phyloP scores from a whole-genome alignment of 495 filamentous ascomycete genomes.

The Podospora tetraspora region DNA sequence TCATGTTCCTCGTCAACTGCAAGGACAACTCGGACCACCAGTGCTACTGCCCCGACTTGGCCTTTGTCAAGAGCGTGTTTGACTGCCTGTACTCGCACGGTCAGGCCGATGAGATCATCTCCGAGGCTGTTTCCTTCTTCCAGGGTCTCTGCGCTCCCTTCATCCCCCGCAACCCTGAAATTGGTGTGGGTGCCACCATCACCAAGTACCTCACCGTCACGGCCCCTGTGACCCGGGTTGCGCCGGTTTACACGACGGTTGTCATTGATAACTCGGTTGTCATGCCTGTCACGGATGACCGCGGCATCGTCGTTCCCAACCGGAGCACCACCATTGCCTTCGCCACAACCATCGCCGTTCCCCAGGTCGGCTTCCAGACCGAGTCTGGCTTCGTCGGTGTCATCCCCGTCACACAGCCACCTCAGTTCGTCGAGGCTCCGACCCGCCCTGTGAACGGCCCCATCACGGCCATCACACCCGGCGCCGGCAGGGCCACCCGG shows the following conservation, averaged over 20 bases:
- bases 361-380: slow-evolving; percentile 69
- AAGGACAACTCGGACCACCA: slow-evolving; percentile 71
- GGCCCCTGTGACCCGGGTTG: slow-evolving; percentile 40
- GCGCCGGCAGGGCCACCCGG: slow-evolving; percentile 28
- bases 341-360: slow-evolving; percentile 61
- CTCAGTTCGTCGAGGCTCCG: slow-evolving; percentile 17
- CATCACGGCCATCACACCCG: slow-evolving; percentile 23
- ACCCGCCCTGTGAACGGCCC: neutral
- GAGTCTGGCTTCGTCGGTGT: slow-evolving; percentile 43
- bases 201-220: slow-evolving; percentile 55
- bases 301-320: slow-evolving; percentile 44
- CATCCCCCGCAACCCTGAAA: slow-evolving; percentile 72
- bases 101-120: slow-evolving; percentile 57
- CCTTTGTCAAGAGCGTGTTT: slow-evolving; percentile 76
- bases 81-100: slow-evolving; percentile 77
- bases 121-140: slow-evolving; percentile 74
- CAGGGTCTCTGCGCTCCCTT: slow-evolving; percentile 82
- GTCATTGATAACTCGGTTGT: slow-evolving; percentile 48
- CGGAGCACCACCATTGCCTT: slow-evolving; percentile 50
- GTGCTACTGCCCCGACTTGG: slow-evolving; percentile 80
- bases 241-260: slow-evolving; percentile 56
- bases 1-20: slow-evolving; percentile 71
- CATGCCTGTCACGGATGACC: slow-evolving; percentile 48
- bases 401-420: slow-evolving; percentile 35
- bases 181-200: slow-evolving; percentile 61